Evolutionary conservation across 257 asterid genomes (phyloP).

Genomic region (Solanum gandarillasii): DNA sequence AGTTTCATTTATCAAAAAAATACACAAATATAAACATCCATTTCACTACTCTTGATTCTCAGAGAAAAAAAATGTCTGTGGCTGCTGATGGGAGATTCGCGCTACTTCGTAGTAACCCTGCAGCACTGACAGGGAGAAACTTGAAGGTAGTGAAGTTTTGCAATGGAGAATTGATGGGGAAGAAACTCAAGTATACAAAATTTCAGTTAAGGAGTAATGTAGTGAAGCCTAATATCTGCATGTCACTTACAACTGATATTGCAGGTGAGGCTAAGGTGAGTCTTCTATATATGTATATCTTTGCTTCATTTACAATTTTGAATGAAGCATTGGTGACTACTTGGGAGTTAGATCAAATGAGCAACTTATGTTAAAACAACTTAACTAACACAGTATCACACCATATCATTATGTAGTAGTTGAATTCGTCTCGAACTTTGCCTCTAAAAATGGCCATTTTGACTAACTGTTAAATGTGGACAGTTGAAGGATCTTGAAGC

Average conservation of each 20-base stretch:
- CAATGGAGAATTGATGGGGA: conserved; percentile 74
- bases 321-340: neutral
- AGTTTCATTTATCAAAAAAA: neutral
- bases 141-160: conserved; percentile 35
- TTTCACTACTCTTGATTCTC: neutral
- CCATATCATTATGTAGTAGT: neutral
- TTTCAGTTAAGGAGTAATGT: conserved; percentile 21
- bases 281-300: neutral
- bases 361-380: neutral
- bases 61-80: conserved; percentile 32
- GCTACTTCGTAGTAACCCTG: conserved; percentile 15
- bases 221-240: conserved; percentile 24
- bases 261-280: conserved; percentile 87
- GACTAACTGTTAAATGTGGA: neutral
- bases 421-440: neutral
- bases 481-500: conserved; percentile 65
- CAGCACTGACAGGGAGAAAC: conserved; percentile 23
- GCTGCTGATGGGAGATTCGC: conserved; percentile 42
- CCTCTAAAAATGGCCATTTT: neutral
- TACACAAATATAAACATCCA: neutral
- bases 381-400: neutral
- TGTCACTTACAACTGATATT: conserved; percentile 51
- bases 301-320: neutral
- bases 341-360: neutral
- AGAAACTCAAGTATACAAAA: conserved; percentile 36